These are phyloP conservation scores for Physcia stellaris DNA, from an alignment of 495 filamentous ascomycete species.

Conservation along the genomic window DNA sequence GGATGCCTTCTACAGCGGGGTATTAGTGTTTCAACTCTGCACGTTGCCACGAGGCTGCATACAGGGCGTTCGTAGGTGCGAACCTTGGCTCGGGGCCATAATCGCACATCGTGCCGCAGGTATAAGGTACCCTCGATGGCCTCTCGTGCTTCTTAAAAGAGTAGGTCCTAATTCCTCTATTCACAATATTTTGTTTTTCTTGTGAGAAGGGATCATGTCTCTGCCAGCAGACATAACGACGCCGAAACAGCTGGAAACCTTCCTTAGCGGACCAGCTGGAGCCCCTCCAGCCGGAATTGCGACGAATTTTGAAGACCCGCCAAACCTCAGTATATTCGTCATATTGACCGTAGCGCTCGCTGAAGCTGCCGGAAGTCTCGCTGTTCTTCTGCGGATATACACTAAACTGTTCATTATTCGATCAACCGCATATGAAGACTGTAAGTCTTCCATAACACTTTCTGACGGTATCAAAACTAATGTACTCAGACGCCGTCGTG, in stretches of 20 bases:
- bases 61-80: no score
- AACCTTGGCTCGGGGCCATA: no score
- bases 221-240: no score
- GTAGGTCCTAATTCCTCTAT: no score
- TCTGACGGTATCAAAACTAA: neutral
- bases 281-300: neutral
- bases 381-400: conserved; percentile 7
- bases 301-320: neutral
- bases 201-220: no score
- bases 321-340: neutral
- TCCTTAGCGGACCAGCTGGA: neutral
- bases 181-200: no score
- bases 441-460: conserved; percentile 1
- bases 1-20: no score
- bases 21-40: no score
- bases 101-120: no score
- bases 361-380: neutral
- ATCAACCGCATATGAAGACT: conserved; percentile 8
- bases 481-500: conserved; percentile 7
- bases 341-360: neutral
- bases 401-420: conserved; percentile 7
- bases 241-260: conserved; percentile 19
- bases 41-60: no score
- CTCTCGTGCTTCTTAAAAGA: no score
- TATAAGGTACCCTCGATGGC: no score